Evolutionary conservation across 257 asterid species (phyloP), one percentile per base, ranked within the genome.

Genomic region (Nicotiana noctiflora): DNA sequence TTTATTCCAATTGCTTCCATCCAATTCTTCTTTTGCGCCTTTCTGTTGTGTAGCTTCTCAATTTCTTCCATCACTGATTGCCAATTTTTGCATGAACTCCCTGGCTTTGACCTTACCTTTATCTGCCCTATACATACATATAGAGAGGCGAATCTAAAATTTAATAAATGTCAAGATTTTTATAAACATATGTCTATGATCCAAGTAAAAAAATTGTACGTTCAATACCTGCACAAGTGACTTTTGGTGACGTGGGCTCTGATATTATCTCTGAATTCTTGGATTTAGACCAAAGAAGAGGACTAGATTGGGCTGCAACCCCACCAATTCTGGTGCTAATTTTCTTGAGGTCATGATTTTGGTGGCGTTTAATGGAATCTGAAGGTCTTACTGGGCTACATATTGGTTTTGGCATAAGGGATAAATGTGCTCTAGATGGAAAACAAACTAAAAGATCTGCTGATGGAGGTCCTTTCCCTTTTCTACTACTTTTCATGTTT

Each of bases 11-110:
- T 27, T 7, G 96, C 86, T 57, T 92, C 98, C 14, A 79, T 81
- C 96, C 97, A 93, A 7, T 88, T 90, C 84, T 89, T 90, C 82
- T 87, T 81, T 52, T 88, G 52, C 3, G 81, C 87, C 65, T 82
- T 83, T 29, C 77, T 82, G 21, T 86, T 90, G 84, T 94, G 98
- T 32, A 93, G 68, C 88, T 89, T 84, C 79, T 94, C 98, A n/a
- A 94, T 91, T 86, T 94, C 98, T 21, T 93, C 98, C 97, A 94
- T 94, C 7, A 94, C 98, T 1, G 97, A 90, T 32, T 92, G 96
- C 98, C 98, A 94, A 65, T 90, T 89, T 88, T 90, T 90, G 91
- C 98, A 92, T 0, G 95, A 82, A 2, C 56, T 90, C 0, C 76
- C 82, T 15, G 44, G 52, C 51, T 53, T 68, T 23, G 92, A 77